Percentiles rank a stretch among this genome's conserved stretches.
These are phyloP conservation scores for Trichosporon faecale DNA, from an alignment of 1,284 basidiomycete genomes.

Conservation along the genomic window DNA sequence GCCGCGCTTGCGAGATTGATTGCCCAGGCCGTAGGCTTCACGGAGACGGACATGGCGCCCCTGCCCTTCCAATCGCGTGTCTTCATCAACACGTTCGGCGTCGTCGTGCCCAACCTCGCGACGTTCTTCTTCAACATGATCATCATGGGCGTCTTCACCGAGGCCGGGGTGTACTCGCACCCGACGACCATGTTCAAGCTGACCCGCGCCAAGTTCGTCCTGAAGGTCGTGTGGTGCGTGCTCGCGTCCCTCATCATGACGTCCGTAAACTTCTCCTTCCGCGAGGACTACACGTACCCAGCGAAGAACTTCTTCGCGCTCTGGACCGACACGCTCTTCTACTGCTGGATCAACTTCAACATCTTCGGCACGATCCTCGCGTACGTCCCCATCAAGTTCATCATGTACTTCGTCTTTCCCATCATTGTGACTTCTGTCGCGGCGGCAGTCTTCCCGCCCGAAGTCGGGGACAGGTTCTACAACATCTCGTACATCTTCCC, in stretches of 20 bases:
- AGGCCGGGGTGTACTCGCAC: conserved; percentile 21
- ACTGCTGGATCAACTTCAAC: conserved; percentile 22
- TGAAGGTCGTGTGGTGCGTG: conserved; percentile 27
- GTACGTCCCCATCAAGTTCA: conserved; percentile 21
- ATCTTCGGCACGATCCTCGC: conserved; percentile 20
- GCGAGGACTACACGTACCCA: conserved; percentile 17
- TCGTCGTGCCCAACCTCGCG: conserved; percentile 21
- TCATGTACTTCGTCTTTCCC: conserved; percentile 16
- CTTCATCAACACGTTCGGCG: conserved; percentile 21
- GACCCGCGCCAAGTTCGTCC: conserved; percentile 14
- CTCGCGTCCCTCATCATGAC: conserved; percentile 19
- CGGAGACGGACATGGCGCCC: conserved; percentile 15
- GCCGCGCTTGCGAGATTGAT: background rate
- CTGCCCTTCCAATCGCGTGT: conserved; percentile 20
- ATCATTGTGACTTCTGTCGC: conserved; percentile 20
- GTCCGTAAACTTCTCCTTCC: conserved; percentile 14
- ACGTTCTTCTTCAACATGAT: conserved; percentile 20
- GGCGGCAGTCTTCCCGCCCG: conserved; percentile 25
- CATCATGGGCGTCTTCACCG: conserved; percentile 23
- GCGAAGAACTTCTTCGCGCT: conserved; percentile 28
- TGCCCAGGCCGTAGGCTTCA: background rate
- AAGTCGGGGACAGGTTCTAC: conserved; percentile 27
- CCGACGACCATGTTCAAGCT: conserved; percentile 13
- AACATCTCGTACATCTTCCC: conserved; percentile 28
- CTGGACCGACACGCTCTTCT: conserved; percentile 17